Evolutionary conservation across 139 green algal species (phyloP).

Genomic region (Bryopsis sp.): DNA sequence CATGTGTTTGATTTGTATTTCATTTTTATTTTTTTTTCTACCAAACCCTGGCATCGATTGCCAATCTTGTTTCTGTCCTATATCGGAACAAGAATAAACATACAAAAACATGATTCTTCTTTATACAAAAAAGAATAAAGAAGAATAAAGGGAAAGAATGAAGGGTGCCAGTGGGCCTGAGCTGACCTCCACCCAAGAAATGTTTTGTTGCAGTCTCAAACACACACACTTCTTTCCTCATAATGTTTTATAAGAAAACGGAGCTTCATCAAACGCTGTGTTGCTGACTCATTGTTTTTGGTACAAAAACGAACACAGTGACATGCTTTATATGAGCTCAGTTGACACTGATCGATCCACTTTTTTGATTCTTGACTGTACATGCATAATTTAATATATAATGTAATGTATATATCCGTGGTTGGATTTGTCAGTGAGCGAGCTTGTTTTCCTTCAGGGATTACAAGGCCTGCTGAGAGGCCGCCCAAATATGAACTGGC

Average conservation of each 20-base stretch:
- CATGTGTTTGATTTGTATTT: not conserved
- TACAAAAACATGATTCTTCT: not conserved
- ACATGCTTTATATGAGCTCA: no score
- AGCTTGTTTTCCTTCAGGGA: not conserved
- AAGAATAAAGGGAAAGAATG: not conserved
- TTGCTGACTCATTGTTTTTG: not conserved
- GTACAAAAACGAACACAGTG: no score
- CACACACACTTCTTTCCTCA: not conserved
- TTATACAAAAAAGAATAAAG: not conserved
- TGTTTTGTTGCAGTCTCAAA: not conserved
- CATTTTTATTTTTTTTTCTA: not conserved
- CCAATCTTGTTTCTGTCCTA: not conserved
- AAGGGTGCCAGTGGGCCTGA: not conserved
- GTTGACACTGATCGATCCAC: no score
- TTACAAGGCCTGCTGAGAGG: conserved; percentile 4
- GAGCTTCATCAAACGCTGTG: not conserved
- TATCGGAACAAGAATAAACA: not conserved
- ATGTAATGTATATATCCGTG: not conserved
- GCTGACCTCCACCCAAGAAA: no score
- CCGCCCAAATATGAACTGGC: not conserved
- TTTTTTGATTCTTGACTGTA: no score
- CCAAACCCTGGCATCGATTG: not conserved
- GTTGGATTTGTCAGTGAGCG: not conserved
- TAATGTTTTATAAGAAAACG: not conserved
- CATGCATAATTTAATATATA: not conserved